Percentiles rank a stretch among this genome's conserved stretches.
phyloP scores from a whole-genome alignment of 805 yeast species.

The Barnettozyma siamensis region DNA sequence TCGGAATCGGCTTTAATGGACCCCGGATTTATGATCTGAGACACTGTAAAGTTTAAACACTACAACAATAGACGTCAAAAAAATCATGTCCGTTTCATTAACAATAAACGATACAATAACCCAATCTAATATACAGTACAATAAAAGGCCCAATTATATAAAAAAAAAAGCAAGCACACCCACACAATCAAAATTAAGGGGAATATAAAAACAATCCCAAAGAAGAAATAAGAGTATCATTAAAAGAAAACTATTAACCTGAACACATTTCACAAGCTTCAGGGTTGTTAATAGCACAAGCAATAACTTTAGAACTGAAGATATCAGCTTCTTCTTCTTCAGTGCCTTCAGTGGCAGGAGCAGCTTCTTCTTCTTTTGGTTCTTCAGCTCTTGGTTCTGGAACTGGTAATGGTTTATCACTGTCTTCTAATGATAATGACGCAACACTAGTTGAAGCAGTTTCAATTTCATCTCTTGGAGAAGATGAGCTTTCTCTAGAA shows the following conservation, averaged over 20 bases:
- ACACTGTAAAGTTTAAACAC: no score
- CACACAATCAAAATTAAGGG: no score
- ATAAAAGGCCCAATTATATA: no score
- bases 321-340: conserved; percentile 49
- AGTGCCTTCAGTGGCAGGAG: conserved; percentile 24
- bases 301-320: conserved; percentile 87
- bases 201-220: no score
- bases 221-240: conserved; percentile 3
- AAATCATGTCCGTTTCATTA: no score
- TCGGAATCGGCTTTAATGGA: no score
- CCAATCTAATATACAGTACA: no score
- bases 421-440: conserved; percentile 37
- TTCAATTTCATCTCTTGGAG: conserved; percentile 27
- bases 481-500: conserved; percentile 23
- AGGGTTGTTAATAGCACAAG: conserved; percentile 95
- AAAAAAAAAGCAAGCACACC: no score
- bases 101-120: no score
- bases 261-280: conserved; percentile 99
- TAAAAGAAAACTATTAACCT: conserved; percentile 46
- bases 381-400: conserved; percentile 21
- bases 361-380: conserved; percentile 25
- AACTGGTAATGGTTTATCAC: conserved; percentile 27
- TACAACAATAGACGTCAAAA: no score
- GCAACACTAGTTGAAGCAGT: conserved; percentile 31
- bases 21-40: no score